phyloP scores from a whole-genome alignment of 768 basidiomycete species.

The Boletus eberwhitei region DNA sequence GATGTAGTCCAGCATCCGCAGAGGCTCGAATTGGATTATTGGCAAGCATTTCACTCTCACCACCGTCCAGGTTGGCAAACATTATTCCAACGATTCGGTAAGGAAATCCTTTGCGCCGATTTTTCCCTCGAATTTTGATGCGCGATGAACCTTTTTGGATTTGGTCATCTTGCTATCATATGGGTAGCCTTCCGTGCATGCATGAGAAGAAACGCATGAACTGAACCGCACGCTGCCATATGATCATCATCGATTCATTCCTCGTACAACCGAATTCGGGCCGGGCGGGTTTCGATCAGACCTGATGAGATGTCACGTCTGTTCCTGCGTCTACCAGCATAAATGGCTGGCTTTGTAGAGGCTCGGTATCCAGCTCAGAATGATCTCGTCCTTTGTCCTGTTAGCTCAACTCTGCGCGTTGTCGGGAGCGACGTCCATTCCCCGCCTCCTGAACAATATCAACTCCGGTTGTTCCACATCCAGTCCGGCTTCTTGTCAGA shows the following conservation, averaged over 20 bases:
- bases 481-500: constrained; percentile 53
- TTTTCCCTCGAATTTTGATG: neutral
- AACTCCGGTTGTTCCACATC: constrained; percentile 53
- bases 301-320: neutral
- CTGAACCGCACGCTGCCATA: neutral
- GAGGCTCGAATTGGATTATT: constrained; percentile 15
- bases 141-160: neutral
- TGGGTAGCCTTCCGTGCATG: neutral
- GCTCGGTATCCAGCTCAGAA: neutral
- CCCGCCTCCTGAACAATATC: constrained; percentile 32
- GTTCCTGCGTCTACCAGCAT: constrained; percentile 1
- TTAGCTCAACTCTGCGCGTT: constrained; percentile 18
- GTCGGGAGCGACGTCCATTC: constrained; percentile 10
- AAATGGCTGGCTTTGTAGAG: constrained; percentile 9
- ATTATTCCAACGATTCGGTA: neutral
- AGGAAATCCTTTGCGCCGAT: neutral
- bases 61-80: neutral
- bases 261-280: neutral
- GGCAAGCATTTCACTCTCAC: constrained; percentile 8
- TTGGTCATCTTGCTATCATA: neutral
- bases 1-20: constrained; percentile 21
- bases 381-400: constrained; percentile 19
- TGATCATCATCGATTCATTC: neutral
- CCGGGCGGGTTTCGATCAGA: neutral
- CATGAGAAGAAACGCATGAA: neutral